phyloP scores from a whole-genome alignment of 1,139 yeast species.

The Saccharomyces hybrid region DNA sequence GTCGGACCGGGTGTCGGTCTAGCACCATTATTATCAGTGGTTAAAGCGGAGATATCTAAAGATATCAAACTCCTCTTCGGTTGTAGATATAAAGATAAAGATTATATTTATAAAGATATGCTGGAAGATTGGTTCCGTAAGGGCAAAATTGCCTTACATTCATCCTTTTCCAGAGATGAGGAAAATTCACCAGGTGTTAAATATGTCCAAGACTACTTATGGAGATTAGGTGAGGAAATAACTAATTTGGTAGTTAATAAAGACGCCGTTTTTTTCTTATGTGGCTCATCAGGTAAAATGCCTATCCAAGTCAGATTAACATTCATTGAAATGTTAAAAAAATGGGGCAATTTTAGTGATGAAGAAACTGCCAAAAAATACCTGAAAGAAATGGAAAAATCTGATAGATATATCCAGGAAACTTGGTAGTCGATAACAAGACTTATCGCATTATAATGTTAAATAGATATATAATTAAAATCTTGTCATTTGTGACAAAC shows the following conservation, averaged over 20 bases:
- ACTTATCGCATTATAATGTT: background rate
- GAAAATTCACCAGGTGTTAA: constrained; percentile 35
- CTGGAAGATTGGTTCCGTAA: constrained; percentile 39
- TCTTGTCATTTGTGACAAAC: background rate
- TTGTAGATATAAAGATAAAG: constrained; percentile 58
- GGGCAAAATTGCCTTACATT: constrained; percentile 37
- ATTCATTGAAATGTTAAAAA: constrained; percentile 49
- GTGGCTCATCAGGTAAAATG: constrained; percentile 95
- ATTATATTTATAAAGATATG: constrained; percentile 52
- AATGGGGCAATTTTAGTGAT: constrained; percentile 33
- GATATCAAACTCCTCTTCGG: constrained; percentile 60
- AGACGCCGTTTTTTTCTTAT: constrained; percentile 58
- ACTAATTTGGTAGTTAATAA: constrained; percentile 47
- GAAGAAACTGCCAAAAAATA: constrained; percentile 44
- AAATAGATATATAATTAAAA: background rate
- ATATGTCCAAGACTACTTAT: constrained; percentile 70
- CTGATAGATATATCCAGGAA: constrained; percentile 73
- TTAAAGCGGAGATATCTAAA: constrained; percentile 28
- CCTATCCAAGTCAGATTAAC: constrained; percentile 84
- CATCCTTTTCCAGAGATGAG: constrained; percentile 58
- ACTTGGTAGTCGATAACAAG: constrained; percentile 55
- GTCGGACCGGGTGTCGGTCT: constrained; percentile 90
- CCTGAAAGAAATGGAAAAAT: constrained; percentile 53
- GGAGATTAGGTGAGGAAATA: constrained; percentile 40
- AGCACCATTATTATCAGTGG: constrained; percentile 74